Percentiles rank a stretch among this genome's conserved stretches.
phyloP scores from a whole-genome alignment of 352 stramenopile species.

The Pythium phragmiticola region DNA sequence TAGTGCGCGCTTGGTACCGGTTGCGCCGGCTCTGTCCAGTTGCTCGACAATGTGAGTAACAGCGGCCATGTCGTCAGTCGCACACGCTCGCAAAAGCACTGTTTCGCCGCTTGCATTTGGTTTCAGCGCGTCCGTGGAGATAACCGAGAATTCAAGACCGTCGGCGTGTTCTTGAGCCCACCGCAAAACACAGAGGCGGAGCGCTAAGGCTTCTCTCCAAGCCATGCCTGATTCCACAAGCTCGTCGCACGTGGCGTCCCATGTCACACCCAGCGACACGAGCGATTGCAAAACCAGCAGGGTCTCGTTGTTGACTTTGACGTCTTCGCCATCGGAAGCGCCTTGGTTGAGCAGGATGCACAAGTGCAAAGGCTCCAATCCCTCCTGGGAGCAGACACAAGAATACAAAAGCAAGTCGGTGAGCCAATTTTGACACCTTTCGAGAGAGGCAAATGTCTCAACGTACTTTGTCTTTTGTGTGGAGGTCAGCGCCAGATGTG shows the following conservation, averaged over 20 bases:
- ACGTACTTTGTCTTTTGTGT: conserved; percentile 1
- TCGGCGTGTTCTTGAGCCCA: background rate
- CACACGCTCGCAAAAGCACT: background rate
- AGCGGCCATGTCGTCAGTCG: background rate
- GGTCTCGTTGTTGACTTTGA: background rate
- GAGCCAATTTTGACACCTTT: background rate
- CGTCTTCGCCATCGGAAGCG: no score
- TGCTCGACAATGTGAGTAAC: background rate
- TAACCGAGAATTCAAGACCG: background rate
- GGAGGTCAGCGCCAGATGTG: background rate
- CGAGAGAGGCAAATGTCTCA: no score
- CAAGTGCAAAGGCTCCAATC: background rate
- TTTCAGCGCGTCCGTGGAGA: background rate
- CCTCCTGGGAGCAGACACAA: no score
- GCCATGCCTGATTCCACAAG: background rate
- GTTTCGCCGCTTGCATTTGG: no score
- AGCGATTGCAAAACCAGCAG: background rate
- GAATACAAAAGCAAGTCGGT: background rate
- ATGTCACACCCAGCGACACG: background rate
- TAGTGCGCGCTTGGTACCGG: background rate
- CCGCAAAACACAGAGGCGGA: background rate
- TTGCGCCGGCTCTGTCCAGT: background rate
- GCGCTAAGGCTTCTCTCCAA: background rate
- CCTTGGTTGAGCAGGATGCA: background rate
- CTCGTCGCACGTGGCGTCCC: conserved; percentile 5